phyloP scores from a whole-genome alignment of 345 rosid species.

The Excoecaria agallocha region DNA sequence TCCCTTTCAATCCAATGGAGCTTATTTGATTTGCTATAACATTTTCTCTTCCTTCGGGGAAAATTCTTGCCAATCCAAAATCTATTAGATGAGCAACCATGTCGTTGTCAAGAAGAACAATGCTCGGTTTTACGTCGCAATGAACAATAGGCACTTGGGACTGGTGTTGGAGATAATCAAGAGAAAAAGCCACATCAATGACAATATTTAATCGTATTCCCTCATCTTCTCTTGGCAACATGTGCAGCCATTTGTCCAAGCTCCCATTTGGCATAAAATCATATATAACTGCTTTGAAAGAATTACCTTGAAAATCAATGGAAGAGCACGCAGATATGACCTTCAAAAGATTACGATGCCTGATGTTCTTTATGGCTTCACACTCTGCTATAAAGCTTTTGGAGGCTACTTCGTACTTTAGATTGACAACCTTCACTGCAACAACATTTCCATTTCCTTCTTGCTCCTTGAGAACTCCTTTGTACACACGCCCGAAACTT shows the following conservation, averaged over 20 bases:
- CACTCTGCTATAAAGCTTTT: slow-evolving; percentile 1
- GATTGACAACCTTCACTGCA: background rate
- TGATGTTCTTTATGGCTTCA: background rate
- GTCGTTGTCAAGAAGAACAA: slow-evolving; percentile 22
- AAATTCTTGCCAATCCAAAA: slow-evolving; percentile 24
- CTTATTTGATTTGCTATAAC: slow-evolving; percentile 15
- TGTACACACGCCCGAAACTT: slow-evolving; percentile 21
- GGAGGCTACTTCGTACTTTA: background rate
- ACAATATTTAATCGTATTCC: slow-evolving; percentile 11
- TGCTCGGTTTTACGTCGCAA: slow-evolving; percentile 23
- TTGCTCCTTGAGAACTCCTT: background rate
- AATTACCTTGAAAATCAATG: too few species aligned
- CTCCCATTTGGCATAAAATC: too few species aligned
- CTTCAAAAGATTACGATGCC: background rate
- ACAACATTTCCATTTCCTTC: background rate
- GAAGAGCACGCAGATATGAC: background rate
- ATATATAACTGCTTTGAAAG: too few species aligned
- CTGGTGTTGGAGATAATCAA: slow-evolving; percentile 19
- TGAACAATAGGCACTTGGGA: slow-evolving; percentile 23
- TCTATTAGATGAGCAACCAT: slow-evolving; percentile 19
- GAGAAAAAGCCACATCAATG: background rate
- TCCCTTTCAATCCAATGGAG: slow-evolving; percentile 40
- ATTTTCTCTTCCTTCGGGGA: background rate
- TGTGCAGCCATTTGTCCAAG: too few species aligned
- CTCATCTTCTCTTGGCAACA: too few species aligned